A percentile compares a stretch with the other conserved stretches of the same genome.
Evolutionary conservation across 495 filamentous ascomycete species (phyloP).

Genomic region (Xylaria acuta): DNA sequence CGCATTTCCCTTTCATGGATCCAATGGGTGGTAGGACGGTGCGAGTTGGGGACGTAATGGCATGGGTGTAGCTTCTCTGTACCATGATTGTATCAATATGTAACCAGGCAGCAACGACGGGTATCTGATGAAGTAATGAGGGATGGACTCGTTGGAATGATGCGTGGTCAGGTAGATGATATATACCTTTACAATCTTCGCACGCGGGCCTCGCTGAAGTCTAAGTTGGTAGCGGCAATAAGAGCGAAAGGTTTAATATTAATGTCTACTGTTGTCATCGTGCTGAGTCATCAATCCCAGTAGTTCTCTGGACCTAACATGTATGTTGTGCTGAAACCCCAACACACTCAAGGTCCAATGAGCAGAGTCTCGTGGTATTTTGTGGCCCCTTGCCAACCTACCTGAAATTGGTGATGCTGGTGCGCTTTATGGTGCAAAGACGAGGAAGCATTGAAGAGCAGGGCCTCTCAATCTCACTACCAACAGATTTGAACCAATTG

Average conservation of each 20-base stretch:
- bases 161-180: not conserved
- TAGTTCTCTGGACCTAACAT: not conserved
- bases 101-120: not conserved
- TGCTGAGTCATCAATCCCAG: not conserved
- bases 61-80: not conserved
- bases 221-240: not conserved
- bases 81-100: constrained; percentile 3
- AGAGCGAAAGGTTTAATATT: not conserved
- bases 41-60: constrained; percentile 1
- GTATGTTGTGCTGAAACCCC: no score
- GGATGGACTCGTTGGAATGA: not conserved
- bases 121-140: constrained; percentile 9
- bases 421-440: no score
- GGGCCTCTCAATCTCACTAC: no score
- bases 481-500: no score
- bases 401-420: no score
- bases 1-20: not conserved
- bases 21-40: not conserved
- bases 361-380: not conserved
- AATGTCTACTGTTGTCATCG: not conserved
- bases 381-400: no score
- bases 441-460: no score
- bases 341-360: not conserved
- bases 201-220: not conserved
- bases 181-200: not conserved